Conservation (phyloP, 73 alveolate genomes). For the Paramecium octaurelia region DNA sequence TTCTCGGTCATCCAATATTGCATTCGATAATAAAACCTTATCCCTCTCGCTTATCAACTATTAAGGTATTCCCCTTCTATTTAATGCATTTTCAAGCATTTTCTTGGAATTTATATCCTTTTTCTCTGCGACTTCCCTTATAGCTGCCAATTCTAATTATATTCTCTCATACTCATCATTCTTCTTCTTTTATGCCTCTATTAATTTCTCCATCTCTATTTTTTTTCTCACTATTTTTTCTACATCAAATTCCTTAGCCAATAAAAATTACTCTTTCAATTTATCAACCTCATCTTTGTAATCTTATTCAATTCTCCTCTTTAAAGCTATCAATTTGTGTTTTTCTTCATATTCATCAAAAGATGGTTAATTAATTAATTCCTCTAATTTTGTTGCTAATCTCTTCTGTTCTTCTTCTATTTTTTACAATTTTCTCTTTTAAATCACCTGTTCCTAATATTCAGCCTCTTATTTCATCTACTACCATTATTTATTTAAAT, state of each 20-base stretch:
- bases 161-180: conserved; percentile 49
- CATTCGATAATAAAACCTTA: conserved; percentile 64
- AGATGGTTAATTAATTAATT: neutral
- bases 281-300: conserved; percentile 40
- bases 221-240: conserved; percentile 74
- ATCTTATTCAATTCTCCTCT: conserved; percentile 8
- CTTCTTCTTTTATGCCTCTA: conserved; percentile 45
- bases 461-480: neutral
- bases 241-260: conserved; percentile 61
- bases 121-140: conserved; percentile 61
- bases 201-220: conserved; percentile 66
- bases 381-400: conserved; percentile 28
- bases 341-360: conserved; percentile 23
- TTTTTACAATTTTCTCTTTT: neutral
- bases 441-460: neutral
- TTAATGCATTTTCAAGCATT: conserved; percentile 68
- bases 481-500: conserved; percentile 26
- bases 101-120: conserved; percentile 61
- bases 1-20: conserved; percentile 62
- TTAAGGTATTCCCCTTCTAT: conserved; percentile 62
- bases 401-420: conserved; percentile 35
- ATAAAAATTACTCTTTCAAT: neutral
- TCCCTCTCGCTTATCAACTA: conserved; percentile 66
- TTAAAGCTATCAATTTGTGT: neutral
- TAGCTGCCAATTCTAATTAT: conserved; percentile 66